These are phyloP conservation scores for Dichotomopilus funicola DNA, from an alignment of 2,329 filamentous ascomycete genomes.

Conservation along the genomic window DNA sequence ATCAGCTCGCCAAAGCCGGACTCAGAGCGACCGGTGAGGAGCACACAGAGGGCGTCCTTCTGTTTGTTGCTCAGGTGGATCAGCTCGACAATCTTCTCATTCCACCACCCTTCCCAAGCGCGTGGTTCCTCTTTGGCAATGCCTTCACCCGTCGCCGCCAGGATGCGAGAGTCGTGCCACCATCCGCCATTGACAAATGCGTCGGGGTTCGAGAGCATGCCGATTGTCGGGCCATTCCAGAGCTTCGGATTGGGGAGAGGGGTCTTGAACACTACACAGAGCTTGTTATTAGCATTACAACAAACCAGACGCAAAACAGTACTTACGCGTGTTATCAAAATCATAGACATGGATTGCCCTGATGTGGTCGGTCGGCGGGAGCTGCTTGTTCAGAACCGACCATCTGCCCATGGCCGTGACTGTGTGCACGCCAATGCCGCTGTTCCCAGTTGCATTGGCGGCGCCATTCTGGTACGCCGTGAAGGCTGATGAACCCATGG, in stretches of 20 bases:
- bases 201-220: constrained; percentile 68
- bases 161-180: constrained; percentile 91
- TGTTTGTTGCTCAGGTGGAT: constrained; percentile 76
- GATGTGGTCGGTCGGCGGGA: constrained; percentile 65
- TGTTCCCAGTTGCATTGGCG: constrained; percentile 8
- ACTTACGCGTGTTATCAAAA: constrained; percentile 88
- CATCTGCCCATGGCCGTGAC: constrained; percentile 74
- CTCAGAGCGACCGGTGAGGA: constrained; percentile 83
- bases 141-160: constrained; percentile 80
- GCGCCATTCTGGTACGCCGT: constrained; percentile 21
- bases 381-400: constrained; percentile 68
- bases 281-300: neutral
- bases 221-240: constrained; percentile 75
- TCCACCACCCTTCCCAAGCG: constrained; percentile 94
- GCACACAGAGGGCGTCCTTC: constrained; percentile 74
- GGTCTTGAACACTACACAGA: constrained; percentile 69
- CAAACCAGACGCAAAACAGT: neutral
- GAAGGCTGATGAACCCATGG: constrained; percentile 22
- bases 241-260: constrained; percentile 83
- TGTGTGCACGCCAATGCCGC: constrained; percentile 38
- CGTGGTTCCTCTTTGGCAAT: constrained; percentile 72
- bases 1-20: constrained; percentile 69
- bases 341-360: constrained; percentile 88
- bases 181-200: constrained; percentile 79
- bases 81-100: constrained; percentile 78